A percentile compares a stretch with the other conserved stretches of the same genome.
phyloP scores from a whole-genome alignment of 352 stramenopile genomes.

The Globisporangium recalcitrans region DNA sequence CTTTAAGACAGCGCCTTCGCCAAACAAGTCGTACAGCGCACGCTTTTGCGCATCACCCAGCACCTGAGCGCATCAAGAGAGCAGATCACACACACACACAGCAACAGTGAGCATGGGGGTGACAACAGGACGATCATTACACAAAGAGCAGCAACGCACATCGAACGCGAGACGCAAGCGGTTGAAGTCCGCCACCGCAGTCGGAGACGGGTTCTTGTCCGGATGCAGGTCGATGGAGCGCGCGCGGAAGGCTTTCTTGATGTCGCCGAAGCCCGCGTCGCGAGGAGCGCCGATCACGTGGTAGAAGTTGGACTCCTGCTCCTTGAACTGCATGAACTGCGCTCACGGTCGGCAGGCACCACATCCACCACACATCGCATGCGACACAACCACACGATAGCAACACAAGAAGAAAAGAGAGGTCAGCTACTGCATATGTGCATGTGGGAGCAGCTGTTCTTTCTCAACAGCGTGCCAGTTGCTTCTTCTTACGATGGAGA shows the following conservation, averaged over 20 bases:
- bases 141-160: constrained; percentile 34
- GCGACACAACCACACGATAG: background rate
- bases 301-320: constrained; percentile 94
- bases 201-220: constrained; percentile 94
- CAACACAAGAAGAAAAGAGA: background rate
- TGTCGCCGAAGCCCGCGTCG: constrained; percentile 89
- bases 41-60: constrained; percentile 89
- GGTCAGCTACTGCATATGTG: background rate
- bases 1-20: constrained; percentile 85
- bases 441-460: background rate
- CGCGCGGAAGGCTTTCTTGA: constrained; percentile 96
- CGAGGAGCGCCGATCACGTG: constrained; percentile 86
- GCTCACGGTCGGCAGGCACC: background rate
- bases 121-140: background rate
- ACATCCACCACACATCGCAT: background rate
- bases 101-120: background rate
- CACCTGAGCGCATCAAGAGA: constrained; percentile 19
- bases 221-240: constrained; percentile 94
- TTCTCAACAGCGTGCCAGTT: background rate
- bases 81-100: background rate
- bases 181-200: constrained; percentile 91
- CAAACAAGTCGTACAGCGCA: constrained; percentile 96
- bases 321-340: constrained; percentile 80
- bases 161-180: constrained; percentile 93
- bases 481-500: constrained; percentile 84